Base-by-base conservation (phyloP, 2,329 filamentous ascomycete genomes). In the Ustilaginoidea virens region DNA sequence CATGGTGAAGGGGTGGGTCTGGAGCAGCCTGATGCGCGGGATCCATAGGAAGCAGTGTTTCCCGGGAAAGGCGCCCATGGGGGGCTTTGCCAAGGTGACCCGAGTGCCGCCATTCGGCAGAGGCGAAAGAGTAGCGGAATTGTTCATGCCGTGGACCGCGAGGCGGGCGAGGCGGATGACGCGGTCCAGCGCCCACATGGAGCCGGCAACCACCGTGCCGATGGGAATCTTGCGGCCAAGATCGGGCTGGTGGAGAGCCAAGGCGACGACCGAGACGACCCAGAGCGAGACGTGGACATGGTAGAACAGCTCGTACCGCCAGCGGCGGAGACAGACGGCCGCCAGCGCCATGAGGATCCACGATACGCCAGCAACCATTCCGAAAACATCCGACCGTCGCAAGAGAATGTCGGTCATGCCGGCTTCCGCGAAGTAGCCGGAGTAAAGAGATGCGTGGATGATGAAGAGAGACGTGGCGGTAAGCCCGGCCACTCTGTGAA, bases 41-140 rank as follows among this genome's bases (percentile, higher is more conserved):
- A 77, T 61, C 69, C 69, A 77, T 17, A 78, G 47, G 40, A 74
- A 76, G 39, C 67, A 69, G 42, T 79, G 73, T 35, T 67, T 66
- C 2, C 70, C 72, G 0, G 71, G 59, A 2, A 51, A 45, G 1
- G 62, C 61, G 3, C 51, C 47, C 1, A 55, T 34, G 1, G 62
- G 60, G 3, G 60, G 56, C 44, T 67, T 66, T 28, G 56, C 49
- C 18, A 74, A 48, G 0, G 60, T 54, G n/a, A 74, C 57, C 21
- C 66, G 61, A 12, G 66, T 71, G 27, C 59, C 67, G 4, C 65
- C 61, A 30, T 64, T 50, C 5, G 65, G 52, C 4, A 74, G 56
- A 5, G 69, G 62, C 15, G 59, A 56, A n/a, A 74, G 42, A 0
- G 52, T 64, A 3, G 60, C 68, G 10, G 51, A 46, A 41, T 70